Conservation (phyloP, 768 basidiomycete species). For the Mycena maculata region DNA sequence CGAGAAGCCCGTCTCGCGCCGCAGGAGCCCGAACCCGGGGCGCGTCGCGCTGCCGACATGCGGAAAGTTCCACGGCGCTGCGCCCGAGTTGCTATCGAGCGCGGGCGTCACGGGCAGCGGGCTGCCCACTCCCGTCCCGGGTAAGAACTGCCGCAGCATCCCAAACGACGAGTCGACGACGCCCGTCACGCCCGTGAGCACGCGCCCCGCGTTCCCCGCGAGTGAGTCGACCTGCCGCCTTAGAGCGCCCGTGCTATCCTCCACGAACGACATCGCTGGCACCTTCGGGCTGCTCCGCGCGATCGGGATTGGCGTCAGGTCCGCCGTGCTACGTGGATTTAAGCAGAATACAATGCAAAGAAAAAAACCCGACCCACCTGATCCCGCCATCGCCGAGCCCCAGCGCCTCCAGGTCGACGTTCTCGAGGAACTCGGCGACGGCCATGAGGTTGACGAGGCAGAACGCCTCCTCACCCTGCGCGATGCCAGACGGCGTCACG, state of each 20-base stretch:
- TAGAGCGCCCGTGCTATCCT: constrained; percentile 65
- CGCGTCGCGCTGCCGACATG: constrained; percentile 39
- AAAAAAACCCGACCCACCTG: constrained; percentile 54
- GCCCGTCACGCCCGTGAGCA: constrained; percentile 83
- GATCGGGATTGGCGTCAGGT: constrained; percentile 85
- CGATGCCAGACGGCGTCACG: constrained; percentile 33
- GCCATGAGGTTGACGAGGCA: constrained; percentile 96
- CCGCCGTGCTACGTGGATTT: constrained; percentile 66
- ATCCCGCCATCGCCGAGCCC: constrained; percentile 72
- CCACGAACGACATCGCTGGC: constrained; percentile 53
- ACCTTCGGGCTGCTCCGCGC: constrained; percentile 63
- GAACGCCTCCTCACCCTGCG: constrained; percentile 89
- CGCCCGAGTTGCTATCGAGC: constrained; percentile 36
- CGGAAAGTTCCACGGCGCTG: constrained; percentile 53
- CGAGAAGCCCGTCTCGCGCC: constrained; percentile 84
- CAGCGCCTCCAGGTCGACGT: constrained; percentile 84
- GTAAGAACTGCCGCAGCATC: constrained; percentile 84
- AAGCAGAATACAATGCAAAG: constrained; percentile 5
- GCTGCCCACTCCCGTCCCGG: constrained; percentile 48
- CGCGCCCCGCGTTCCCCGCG: constrained; percentile 83
- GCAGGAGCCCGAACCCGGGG: constrained; percentile 73
- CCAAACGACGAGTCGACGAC: constrained; percentile 94
- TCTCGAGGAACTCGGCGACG: constrained; percentile 95
- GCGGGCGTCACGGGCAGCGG: constrained; percentile 38
- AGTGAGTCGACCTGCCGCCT: constrained; percentile 85